Evolutionary conservation across 2,329 filamentous ascomycete species (phyloP), one percentile per base, ranked within the genome.

Genomic region (Exophiala lecanii-corni): DNA sequence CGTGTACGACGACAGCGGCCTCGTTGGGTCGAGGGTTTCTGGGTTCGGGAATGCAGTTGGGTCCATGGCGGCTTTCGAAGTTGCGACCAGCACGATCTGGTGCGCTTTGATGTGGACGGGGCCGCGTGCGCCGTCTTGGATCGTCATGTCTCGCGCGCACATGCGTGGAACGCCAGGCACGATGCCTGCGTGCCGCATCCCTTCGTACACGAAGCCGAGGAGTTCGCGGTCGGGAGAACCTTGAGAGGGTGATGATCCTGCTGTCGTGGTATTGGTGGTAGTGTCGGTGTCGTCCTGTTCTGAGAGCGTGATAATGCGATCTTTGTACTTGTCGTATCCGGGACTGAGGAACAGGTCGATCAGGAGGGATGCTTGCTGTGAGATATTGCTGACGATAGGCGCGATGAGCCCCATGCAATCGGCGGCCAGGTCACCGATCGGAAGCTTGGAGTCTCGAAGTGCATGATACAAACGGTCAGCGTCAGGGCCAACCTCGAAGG

Each of bases 191-290:
- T 74, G 73, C 9, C 73, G 68, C 69, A 76, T 75, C 31, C 73
- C 74, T 55, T 77, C 74, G 49, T 67, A 74, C 2, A 76, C 72
- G 57, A 73, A 77, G 9, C 72, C 72, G 50, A 72, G 69, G 1
- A 76, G 64, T 52, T 76, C 73, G 21, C 59, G 55, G 39, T 69
- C 64, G 6, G 30, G 12, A 16, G 30, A 12, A n/a, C n/a, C n/a
- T n/a, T n/a, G n/a, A n/a, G n/a, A n/a, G n/a, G n/a, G n/a, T n/a
- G n/a, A n/a, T n/a, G n/a, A n/a, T n/a, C n/a, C n/a, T n/a, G n/a
- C n/a, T n/a, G n/a, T n/a, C n/a, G n/a, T n/a, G n/a, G n/a, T n/a
- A n/a, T n/a, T n/a, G n/a, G n/a, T n/a, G n/a, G n/a, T n/a, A n/a
- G n/a, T n/a, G n/a, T n/a, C n/a, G 2, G 59, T 58, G 4, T 68